Conservation (phyloP, 495 filamentous ascomycete genomes). For the Parmelia sp. region DNA sequence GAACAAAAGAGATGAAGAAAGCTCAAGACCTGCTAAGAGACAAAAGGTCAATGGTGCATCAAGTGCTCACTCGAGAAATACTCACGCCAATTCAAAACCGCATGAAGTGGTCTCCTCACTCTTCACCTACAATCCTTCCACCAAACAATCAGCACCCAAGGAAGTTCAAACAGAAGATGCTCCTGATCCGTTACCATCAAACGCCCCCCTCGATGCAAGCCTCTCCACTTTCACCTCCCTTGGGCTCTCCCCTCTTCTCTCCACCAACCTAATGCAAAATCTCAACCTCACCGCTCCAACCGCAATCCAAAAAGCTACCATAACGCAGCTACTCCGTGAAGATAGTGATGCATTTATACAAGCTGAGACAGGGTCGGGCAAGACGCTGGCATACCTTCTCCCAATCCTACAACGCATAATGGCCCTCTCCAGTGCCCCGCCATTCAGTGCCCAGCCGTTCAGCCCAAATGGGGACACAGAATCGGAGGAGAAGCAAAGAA, state of each 20-base stretch:
- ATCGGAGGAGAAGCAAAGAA: constrained; percentile 24
- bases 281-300: constrained; percentile 86
- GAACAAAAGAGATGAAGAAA: constrained; percentile 4
- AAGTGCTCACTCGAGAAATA: constrained; percentile 21
- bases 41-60: constrained; percentile 34
- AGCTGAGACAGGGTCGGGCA: constrained; percentile 94
- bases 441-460: constrained; percentile 18
- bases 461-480: constrained; percentile 20
- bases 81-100: constrained; percentile 28
- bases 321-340: constrained; percentile 69
- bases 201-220: constrained; percentile 84
- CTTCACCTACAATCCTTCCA: constrained; percentile 77
- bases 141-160: constrained; percentile 45
- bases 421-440: constrained; percentile 49
- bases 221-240: constrained; percentile 76
- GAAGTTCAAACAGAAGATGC: constrained; percentile 36
- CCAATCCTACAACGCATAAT: constrained; percentile 87
- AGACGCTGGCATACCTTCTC: constrained; percentile 88
- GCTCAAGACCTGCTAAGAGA: constrained; percentile 36
- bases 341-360: constrained; percentile 93
- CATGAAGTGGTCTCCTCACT: constrained; percentile 76
- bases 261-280: constrained; percentile 76
- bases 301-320: constrained; percentile 83
- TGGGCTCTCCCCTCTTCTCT: constrained; percentile 69
- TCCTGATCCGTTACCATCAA: constrained; percentile 68